These are phyloP conservation scores for Aspergillus clavatus DNA, from an alignment of 2,329 filamentous ascomycete species.

Conservation along the genomic window DNA sequence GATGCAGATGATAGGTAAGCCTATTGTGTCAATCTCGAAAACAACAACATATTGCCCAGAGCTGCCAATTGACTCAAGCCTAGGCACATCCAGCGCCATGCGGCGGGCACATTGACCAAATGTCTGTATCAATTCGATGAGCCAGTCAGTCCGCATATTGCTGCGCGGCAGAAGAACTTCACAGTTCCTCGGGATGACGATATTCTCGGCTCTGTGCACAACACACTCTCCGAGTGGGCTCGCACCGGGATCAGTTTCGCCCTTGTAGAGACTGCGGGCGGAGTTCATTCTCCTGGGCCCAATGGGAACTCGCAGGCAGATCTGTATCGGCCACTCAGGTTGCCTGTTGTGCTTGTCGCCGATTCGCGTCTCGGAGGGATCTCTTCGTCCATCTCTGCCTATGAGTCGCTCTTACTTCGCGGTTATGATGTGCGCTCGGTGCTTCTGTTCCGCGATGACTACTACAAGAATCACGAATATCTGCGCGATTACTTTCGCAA, in stretches of 20 bases:
- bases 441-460: constrained; percentile 61
- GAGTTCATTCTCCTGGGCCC: constrained; percentile 73
- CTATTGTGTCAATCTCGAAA: background rate
- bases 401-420: constrained; percentile 69
- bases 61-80: background rate
- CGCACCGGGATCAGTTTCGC: constrained; percentile 49
- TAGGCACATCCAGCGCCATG: constrained; percentile 61
- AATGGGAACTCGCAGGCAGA: constrained; percentile 74
- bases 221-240: constrained; percentile 37
- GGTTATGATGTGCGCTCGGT: constrained; percentile 72
- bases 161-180: constrained; percentile 52
- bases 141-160: constrained; percentile 73
- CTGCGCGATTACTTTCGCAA: constrained; percentile 62
- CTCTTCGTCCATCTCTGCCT: constrained; percentile 72
- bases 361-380: constrained; percentile 76
- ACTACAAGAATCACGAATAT: constrained; percentile 65
- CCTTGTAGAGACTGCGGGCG: constrained; percentile 76
- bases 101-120: constrained; percentile 52
- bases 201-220: constrained; percentile 48
- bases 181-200: constrained; percentile 44
- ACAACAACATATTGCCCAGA: background rate
- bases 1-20: constrained; percentile 71
- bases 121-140: constrained; percentile 68
- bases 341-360: constrained; percentile 69
- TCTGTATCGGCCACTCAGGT: constrained; percentile 67